These are phyloP conservation scores for Colletotrichum eremochloae DNA, from an alignment of 2,329 filamentous ascomycete genomes.

Conservation along the genomic window DNA sequence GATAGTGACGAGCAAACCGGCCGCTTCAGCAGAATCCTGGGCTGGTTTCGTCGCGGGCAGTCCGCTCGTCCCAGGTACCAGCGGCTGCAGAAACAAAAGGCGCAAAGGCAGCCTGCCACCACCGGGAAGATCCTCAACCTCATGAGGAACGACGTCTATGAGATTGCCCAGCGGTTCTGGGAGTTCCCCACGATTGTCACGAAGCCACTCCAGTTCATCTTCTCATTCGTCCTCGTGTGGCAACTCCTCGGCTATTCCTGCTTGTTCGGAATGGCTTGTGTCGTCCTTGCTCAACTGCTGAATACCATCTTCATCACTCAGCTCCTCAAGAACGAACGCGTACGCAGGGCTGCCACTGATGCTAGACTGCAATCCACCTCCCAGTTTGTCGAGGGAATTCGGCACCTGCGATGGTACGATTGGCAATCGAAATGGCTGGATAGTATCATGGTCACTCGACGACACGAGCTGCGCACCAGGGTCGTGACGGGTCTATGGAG, in stretches of 20 bases:
- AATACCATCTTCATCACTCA: slow-evolving; percentile 77
- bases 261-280: slow-evolving; percentile 77
- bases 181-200: slow-evolving; percentile 83
- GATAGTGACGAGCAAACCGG: slow-evolving; percentile 33
- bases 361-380: slow-evolving; percentile 82
- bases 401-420: slow-evolving; percentile 84
- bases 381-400: slow-evolving; percentile 88
- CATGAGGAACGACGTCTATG: slow-evolving; percentile 85
- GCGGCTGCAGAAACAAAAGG: slow-evolving; percentile 51
- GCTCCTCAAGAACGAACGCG: slow-evolving; percentile 77
- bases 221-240: slow-evolving; percentile 82
- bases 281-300: slow-evolving; percentile 76
- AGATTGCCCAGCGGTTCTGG: slow-evolving; percentile 88
- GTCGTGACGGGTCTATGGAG: slow-evolving; percentile 74
- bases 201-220: slow-evolving; percentile 80
- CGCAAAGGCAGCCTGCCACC: slow-evolving; percentile 72
- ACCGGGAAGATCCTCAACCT: slow-evolving; percentile 94
- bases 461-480: slow-evolving; percentile 75
- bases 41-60: slow-evolving; percentile 20
- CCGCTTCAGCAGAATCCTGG: slow-evolving; percentile 18
- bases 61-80: slow-evolving; percentile 40
- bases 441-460: slow-evolving; percentile 76
- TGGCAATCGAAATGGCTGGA: slow-evolving; percentile 84
- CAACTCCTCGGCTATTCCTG: slow-evolving; percentile 85
- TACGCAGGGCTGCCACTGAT: slow-evolving; percentile 81